Percentiles rank a stretch among this genome's conserved stretches.
Conservation (phyloP, 192 early-diverging fungal genomes). For the Gryganskiella cystojenkinii region DNA sequence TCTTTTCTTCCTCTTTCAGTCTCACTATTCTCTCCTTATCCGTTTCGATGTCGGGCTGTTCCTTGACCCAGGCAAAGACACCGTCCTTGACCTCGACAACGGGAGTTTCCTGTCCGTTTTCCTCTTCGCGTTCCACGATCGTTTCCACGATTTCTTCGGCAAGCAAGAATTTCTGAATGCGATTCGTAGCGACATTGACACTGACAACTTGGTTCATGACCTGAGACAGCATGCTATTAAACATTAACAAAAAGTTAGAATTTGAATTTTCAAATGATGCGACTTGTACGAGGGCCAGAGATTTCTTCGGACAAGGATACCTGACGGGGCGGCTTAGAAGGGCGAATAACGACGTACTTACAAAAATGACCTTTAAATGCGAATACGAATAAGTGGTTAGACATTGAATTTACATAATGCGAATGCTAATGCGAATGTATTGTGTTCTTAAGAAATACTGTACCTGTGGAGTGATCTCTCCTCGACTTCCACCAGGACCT, state of each 20-base stretch:
- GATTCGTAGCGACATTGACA: constrained; percentile 9
- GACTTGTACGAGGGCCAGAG: too few relatives aligned
- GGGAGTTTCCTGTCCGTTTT: not conserved
- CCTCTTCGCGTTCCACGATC: constrained; percentile 7
- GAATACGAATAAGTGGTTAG: too few relatives aligned
- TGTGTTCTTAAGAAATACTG: too few relatives aligned
- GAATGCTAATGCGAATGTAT: too few relatives aligned
- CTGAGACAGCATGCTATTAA: constrained; percentile 7
- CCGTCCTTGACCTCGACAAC: constrained; percentile 12
- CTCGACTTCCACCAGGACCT: not conserved
- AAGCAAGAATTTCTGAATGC: constrained; percentile 7
- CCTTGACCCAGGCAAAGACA: constrained; percentile 15
- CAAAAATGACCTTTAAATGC: too few relatives aligned
- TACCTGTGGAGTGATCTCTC: not conserved
- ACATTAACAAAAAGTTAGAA: too few relatives aligned
- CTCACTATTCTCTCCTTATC: not conserved
- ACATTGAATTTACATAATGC: too few relatives aligned
- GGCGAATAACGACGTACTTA: not conserved
- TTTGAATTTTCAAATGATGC: too few relatives aligned
- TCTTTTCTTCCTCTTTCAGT: not conserved
- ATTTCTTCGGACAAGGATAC: too few relatives aligned
- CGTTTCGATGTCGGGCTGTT: not conserved
- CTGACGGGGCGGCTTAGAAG: constrained; percentile 1
- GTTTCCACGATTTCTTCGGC: constrained; percentile 7
- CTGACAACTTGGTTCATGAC: constrained; percentile 3